Percentiles rank a stretch among this genome's conserved stretches.
Evolutionary conservation across 2,329 filamentous ascomycete genomes (phyloP).

Genomic region (Chrysosporium queenslandicum): DNA sequence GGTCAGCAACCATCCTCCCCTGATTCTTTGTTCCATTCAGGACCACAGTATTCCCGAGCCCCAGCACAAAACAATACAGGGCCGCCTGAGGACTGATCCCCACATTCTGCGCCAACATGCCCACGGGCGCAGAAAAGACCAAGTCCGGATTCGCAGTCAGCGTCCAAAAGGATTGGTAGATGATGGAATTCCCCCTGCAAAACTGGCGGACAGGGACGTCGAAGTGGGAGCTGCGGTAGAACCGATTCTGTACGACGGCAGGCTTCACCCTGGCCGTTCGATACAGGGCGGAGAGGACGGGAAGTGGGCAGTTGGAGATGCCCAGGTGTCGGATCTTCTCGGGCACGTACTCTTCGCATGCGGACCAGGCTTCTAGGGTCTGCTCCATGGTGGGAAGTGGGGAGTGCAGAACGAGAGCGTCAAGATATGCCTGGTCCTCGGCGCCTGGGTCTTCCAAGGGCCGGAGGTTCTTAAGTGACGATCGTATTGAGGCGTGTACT

Average conservation of each 20-base stretch:
- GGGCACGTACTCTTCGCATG: conserved; percentile 58
- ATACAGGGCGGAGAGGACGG: conserved; percentile 46
- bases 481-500: conserved; percentile 55
- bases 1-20: conserved; percentile 44
- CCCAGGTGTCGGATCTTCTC: conserved; percentile 56
- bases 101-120: conserved; percentile 38
- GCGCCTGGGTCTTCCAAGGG: conserved; percentile 17
- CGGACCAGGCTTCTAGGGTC: conserved; percentile 56
- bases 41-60: conserved; percentile 41
- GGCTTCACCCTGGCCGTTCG: conserved; percentile 42
- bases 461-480: conserved; percentile 55
- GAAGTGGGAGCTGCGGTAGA: conserved; percentile 50
- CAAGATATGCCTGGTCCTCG: conserved; percentile 43
- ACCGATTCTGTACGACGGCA: conserved; percentile 65
- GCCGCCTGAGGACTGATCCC: conserved; percentile 40
- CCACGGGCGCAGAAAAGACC: conserved; percentile 41
- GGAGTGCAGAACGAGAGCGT: conserved; percentile 51
- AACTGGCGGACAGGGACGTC: conserved; percentile 52
- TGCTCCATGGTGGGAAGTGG: conserved; percentile 42
- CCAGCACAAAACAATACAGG: conserved; percentile 48
- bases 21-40: conserved; percentile 49
- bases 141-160: conserved; percentile 49
- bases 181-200: conserved; percentile 44
- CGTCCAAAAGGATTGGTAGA: conserved; percentile 54
- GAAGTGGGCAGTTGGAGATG: conserved; percentile 62